These are phyloP conservation scores for Sclerospora graminicola DNA, from an alignment of 352 stramenopile species.

Conservation along the genomic window DNA sequence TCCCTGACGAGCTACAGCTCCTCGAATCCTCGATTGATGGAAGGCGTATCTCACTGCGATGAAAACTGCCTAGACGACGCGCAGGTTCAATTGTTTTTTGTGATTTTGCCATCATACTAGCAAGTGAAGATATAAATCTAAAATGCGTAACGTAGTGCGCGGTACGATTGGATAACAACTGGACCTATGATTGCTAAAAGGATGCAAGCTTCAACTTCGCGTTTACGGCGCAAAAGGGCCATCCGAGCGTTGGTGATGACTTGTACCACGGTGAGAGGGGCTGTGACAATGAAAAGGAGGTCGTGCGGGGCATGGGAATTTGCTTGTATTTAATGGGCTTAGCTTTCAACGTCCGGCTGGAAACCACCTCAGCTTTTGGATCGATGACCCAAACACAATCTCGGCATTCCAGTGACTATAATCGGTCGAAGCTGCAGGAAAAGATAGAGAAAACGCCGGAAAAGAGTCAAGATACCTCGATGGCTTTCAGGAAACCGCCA, in stretches of 20 bases:
- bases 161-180: constrained; percentile 54
- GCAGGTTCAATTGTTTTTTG: constrained; percentile 11
- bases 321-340: constrained; percentile 41
- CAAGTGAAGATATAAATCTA: neutral
- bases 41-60: constrained; percentile 23
- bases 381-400: constrained; percentile 49
- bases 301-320: constrained; percentile 39
- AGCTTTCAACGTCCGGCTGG: constrained; percentile 34
- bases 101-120: too few species aligned
- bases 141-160: constrained; percentile 11
- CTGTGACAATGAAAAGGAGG: constrained; percentile 2
- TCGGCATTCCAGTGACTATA: constrained; percentile 46
- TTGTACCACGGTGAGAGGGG: constrained; percentile 28
- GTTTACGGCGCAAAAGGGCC: constrained; percentile 40
- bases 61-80: constrained; percentile 21
- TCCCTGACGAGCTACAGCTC: constrained; percentile 16
- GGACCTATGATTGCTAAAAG: constrained; percentile 58
- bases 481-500: too few species aligned
- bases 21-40: constrained; percentile 18
- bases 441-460: too few species aligned
- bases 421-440: constrained; percentile 27
- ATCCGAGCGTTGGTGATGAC: constrained; percentile 58
- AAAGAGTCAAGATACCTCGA: too few species aligned
- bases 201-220: constrained; percentile 61
- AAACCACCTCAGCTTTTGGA: constrained; percentile 30